Conservation (phyloP, 768 basidiomycete genomes). For the Hypholoma sublateritium region DNA sequence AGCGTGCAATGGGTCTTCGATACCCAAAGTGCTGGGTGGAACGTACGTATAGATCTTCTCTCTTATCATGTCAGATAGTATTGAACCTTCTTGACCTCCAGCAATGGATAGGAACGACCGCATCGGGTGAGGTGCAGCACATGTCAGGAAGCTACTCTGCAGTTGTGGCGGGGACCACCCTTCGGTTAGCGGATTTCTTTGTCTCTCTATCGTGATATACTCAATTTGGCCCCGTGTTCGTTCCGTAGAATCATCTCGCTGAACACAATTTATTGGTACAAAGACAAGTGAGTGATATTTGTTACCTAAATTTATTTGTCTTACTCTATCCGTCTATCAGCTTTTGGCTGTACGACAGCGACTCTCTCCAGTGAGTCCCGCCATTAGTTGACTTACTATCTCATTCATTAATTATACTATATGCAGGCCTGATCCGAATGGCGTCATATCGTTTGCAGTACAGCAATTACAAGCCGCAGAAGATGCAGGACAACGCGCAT, state of each 20-base stretch:
- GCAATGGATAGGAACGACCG: conserved; percentile 46
- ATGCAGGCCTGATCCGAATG: neutral
- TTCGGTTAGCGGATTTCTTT: conserved; percentile 40
- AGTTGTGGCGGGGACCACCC: conserved; percentile 45
- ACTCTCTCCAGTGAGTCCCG: conserved; percentile 39
- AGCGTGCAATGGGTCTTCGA: conserved; percentile 60
- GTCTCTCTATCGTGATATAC: neutral
- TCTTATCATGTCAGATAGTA: neutral
- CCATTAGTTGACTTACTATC: neutral
- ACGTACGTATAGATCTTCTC: conserved; percentile 27
- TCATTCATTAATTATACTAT: neutral
- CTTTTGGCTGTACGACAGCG: conserved; percentile 62
- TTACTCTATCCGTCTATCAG: conserved; percentile 22
- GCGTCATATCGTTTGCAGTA: conserved; percentile 45
- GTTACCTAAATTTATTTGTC: too few species aligned
- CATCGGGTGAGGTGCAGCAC: conserved; percentile 42
- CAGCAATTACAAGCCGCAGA: conserved; percentile 59
- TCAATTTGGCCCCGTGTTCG: neutral
- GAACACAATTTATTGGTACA: conserved; percentile 65
- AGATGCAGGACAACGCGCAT: conserved; percentile 55
- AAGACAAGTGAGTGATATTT: conserved; percentile 41
- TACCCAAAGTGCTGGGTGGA: conserved; percentile 48
- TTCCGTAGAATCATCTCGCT: conserved; percentile 51
- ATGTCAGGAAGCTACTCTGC: conserved; percentile 56
- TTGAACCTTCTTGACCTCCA: conserved; percentile 13